Evolutionary conservation across 176 grass and related monocot species (phyloP).

Genomic region (Oryza meridionalis): DNA sequence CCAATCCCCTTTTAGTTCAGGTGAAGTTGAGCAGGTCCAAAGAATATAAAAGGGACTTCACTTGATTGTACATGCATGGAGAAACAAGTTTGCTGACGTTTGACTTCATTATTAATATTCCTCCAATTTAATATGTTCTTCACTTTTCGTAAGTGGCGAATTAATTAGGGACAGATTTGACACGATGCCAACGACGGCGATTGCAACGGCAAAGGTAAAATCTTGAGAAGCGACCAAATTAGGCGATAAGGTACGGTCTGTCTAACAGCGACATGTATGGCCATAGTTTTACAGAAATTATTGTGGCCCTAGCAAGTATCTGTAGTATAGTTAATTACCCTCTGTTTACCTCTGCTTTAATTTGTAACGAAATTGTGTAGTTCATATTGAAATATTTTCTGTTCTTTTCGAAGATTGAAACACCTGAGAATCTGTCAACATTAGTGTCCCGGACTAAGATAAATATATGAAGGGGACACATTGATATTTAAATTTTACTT

Average conservation of each 20-base stretch:
- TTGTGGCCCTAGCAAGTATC: neutral
- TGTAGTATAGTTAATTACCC: neutral
- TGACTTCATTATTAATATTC: neutral
- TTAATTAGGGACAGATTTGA: neutral
- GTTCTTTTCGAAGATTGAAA: neutral
- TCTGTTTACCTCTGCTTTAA: neutral
- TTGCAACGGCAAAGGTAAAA: neutral
- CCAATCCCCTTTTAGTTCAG: too few relatives aligned
- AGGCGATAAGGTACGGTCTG: conserved; percentile 18
- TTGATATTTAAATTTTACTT: neutral
- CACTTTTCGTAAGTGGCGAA: neutral
- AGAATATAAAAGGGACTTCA: too few relatives aligned
- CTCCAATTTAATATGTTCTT: neutral
- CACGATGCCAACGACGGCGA: neutral
- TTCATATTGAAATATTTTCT: neutral
- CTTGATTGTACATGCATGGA: too few relatives aligned
- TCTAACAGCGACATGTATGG: neutral
- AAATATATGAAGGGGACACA: neutral
- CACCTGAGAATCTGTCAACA: neutral
- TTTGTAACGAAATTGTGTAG: neutral
- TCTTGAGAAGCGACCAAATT: neutral
- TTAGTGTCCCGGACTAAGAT: neutral
- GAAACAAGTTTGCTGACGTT: neutral
- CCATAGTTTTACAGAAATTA: neutral
- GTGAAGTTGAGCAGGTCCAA: too few relatives aligned